These are phyloP conservation scores for Rhodamnia rubescens DNA, from an alignment of 345 rosid species.

Conservation along the genomic window DNA sequence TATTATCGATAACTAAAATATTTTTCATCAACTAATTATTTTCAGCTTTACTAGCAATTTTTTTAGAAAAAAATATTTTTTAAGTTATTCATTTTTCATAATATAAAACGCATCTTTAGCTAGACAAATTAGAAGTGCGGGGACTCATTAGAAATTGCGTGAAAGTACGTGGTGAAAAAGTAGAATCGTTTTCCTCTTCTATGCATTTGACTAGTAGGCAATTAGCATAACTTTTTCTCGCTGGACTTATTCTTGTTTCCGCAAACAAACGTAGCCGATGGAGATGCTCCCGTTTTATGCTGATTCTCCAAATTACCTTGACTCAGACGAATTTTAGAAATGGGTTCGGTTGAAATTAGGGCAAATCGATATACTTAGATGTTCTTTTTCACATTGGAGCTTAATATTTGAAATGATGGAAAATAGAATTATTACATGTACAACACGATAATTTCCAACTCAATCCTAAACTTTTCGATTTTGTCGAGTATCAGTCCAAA, in stretches of 20 bases:
- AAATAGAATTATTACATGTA: neutral
- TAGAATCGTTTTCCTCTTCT: neutral
- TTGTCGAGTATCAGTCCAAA: neutral
- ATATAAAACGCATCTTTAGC: neutral
- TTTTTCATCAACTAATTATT: no score
- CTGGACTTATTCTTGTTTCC: neutral
- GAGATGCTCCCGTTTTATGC: neutral
- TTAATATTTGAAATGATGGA: neutral
- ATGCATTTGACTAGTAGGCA: neutral
- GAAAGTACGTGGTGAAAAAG: neutral
- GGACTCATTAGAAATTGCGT: neutral
- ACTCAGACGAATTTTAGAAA: neutral
- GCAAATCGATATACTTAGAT: neutral
- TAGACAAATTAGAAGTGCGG: neutral
- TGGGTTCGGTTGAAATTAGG: neutral
- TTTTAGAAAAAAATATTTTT: no score
- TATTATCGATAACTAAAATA: no score
- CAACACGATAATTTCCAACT: neutral
- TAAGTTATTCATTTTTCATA: no score
- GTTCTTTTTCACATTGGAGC: neutral
- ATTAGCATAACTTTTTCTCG: neutral
- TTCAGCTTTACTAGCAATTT: no score
- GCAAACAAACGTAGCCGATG: neutral
- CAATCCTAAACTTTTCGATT: neutral
- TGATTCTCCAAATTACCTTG: neutral